Evolutionary conservation across 2,329 filamentous ascomycete genomes (phyloP).

Genomic region (Penicillium frequentans): DNA sequence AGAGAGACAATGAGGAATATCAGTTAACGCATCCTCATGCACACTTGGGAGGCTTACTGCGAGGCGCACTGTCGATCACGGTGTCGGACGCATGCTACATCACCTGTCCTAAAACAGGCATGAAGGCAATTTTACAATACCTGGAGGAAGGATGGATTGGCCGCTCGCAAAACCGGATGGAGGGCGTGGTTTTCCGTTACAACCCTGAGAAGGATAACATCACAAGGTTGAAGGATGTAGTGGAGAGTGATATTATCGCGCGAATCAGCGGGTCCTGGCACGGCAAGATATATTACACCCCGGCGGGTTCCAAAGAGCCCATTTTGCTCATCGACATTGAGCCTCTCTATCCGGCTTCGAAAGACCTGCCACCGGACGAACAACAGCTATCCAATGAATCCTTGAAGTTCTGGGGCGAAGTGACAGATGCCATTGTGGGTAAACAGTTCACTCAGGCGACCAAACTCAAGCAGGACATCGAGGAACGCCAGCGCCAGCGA

Average conservation of each 20-base stretch:
- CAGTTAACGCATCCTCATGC: slow-evolving; percentile 94
- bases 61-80: slow-evolving; percentile 83
- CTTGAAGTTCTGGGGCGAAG: slow-evolving; percentile 79
- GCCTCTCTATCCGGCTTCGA: slow-evolving; percentile 77
- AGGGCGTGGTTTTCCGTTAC: slow-evolving; percentile 88
- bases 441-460: slow-evolving; percentile 87
- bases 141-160: slow-evolving; percentile 94
- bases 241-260: slow-evolving; percentile 78
- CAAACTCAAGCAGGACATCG: slow-evolving; percentile 82
- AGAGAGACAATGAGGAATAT: slow-evolving; percentile 83
- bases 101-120: slow-evolving; percentile 82
- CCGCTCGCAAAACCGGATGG: slow-evolving; percentile 84
- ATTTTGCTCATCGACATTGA: slow-evolving; percentile 82
- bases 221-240: slow-evolving; percentile 78
- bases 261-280: slow-evolving; percentile 86
- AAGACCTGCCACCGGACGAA: slow-evolving; percentile 74
- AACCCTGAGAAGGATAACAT: slow-evolving; percentile 83
- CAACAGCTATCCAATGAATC: slow-evolving; percentile 87
- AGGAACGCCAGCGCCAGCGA: slow-evolving; percentile 84
- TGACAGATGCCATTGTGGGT: slow-evolving; percentile 79
- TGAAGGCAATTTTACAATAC: slow-evolving; percentile 92
- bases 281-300: slow-evolving; percentile 63
- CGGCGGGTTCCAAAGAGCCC: slow-evolving; percentile 47
- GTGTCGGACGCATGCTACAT: slow-evolving; percentile 89
- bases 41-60: slow-evolving; percentile 81